Percentiles rank a stretch among this genome's conserved stretches.
Evolutionary conservation across 805 yeast genomes (phyloP).

Genomic region (Kazachstania taianensis): DNA sequence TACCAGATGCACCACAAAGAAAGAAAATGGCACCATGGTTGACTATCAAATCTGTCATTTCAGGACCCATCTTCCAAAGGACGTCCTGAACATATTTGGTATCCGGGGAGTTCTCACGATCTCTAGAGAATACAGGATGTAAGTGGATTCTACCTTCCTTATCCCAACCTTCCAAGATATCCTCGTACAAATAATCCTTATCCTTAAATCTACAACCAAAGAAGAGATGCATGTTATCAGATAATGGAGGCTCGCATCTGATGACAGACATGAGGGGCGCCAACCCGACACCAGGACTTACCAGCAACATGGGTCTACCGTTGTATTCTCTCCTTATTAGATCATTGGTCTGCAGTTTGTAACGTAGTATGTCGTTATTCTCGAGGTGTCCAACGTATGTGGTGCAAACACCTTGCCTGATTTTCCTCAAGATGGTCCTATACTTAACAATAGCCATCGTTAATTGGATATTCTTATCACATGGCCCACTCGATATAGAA

Average conservation of each 20-base stretch:
- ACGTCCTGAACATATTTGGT: conserved; percentile 72
- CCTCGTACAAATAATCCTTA: conserved; percentile 60
- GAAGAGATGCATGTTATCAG: conserved; percentile 40
- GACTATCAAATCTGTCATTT: conserved; percentile 44
- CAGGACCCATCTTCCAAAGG: conserved; percentile 40
- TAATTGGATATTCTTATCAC: conserved; percentile 46
- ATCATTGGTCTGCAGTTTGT: conserved; percentile 40
- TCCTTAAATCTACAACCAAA: conserved; percentile 61
- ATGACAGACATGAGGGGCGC: conserved; percentile 83
- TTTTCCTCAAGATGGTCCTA: conserved; percentile 64
- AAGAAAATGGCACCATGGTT: conserved; percentile 53
- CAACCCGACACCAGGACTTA: conserved; percentile 93
- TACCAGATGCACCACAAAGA: conserved; percentile 89
- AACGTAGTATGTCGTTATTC: conserved; percentile 41
- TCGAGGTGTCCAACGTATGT: conserved; percentile 51
- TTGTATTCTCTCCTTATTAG: conserved; percentile 29
- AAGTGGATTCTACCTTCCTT: conserved; percentile 31
- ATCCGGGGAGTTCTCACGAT: conserved; percentile 29
- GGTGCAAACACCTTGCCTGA: conserved; percentile 76
- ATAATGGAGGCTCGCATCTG: conserved; percentile 25
- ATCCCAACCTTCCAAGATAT: conserved; percentile 37
- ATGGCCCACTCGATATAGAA: conserved; percentile 60
- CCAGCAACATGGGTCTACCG: conserved; percentile 49
- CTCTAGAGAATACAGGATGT: conserved; percentile 42
- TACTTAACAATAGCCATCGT: conserved; percentile 82